Evolutionary conservation across 495 filamentous ascomycete species (phyloP).

Genomic region (Xylaria nigripes): DNA sequence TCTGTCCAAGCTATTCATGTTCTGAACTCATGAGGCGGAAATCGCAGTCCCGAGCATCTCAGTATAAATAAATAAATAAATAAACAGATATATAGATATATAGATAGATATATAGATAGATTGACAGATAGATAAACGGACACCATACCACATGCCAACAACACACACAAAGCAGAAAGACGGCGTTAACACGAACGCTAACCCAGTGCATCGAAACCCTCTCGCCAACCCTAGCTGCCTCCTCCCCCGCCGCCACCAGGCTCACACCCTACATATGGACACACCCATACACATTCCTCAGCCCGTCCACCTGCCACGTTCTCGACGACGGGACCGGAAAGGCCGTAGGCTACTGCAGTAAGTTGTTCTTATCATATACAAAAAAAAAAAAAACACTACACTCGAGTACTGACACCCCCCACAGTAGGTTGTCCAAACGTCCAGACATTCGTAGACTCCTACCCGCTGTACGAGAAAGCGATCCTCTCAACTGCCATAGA

Average conservation of each 20-base stretch:
- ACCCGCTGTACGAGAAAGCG: constrained; percentile 23
- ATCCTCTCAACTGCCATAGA: constrained; percentile 19
- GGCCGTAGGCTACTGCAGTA: constrained; percentile 32
- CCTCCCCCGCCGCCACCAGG: constrained; percentile 10
- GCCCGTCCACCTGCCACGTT: constrained; percentile 29
- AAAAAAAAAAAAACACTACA: neutral
- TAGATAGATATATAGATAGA: too few species aligned
- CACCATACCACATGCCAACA: too few species aligned
- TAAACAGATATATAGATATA: too few species aligned
- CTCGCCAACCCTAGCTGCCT: constrained; percentile 24
- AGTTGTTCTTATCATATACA: neutral
- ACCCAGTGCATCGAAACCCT: constrained; percentile 35
- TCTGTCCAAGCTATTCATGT: neutral
- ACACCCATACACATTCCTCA: constrained; percentile 35
- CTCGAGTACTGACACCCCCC: too few species aligned
- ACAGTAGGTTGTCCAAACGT: constrained; percentile 31
- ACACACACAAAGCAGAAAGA: neutral
- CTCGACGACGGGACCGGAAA: constrained; percentile 33
- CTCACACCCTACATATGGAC: constrained; percentile 39
- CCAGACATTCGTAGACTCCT: constrained; percentile 19
- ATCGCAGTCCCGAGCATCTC: too few species aligned
- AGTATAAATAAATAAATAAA: too few species aligned
- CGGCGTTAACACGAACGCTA: neutral
- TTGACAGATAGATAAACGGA: too few species aligned
- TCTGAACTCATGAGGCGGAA: neutral